Percentiles rank a stretch among this genome's conserved stretches.
These are phyloP conservation scores for Talaromyces borbonicus DNA, from an alignment of 495 filamentous ascomycete species.

Conservation along the genomic window DNA sequence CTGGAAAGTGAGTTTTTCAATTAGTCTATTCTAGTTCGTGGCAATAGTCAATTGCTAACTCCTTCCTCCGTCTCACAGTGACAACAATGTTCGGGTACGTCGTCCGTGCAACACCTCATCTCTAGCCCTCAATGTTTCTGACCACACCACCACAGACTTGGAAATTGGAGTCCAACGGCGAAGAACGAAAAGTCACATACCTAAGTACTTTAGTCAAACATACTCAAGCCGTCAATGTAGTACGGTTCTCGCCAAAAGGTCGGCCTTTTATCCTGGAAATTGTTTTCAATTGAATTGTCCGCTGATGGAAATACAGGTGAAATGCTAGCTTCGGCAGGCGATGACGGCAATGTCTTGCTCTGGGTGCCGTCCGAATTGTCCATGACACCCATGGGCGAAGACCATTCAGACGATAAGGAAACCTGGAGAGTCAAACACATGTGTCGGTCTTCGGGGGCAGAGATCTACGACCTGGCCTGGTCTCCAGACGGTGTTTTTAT, in stretches of 20 bases:
- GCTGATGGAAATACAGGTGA: slow-evolving; percentile 53
- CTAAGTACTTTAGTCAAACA: slow-evolving; percentile 86
- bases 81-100: slow-evolving; percentile 91
- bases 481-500: slow-evolving; percentile 93
- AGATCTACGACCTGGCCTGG: slow-evolving; percentile 98
- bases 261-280: not conserved
- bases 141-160: slow-evolving; percentile 56
- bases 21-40: slow-evolving; percentile 7
- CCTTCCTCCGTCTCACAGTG: slow-evolving; percentile 42
- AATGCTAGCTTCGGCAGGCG: slow-evolving; percentile 85
- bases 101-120: slow-evolving; percentile 11
- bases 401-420: slow-evolving; percentile 86
- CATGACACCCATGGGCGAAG: slow-evolving; percentile 63
- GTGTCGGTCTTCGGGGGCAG: slow-evolving; percentile 83
- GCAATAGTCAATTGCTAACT: slow-evolving; percentile 1
- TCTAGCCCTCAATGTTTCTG: slow-evolving; percentile 17
- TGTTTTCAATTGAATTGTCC: slow-evolving; percentile 1
- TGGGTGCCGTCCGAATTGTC: slow-evolving; percentile 85
- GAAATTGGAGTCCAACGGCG: slow-evolving; percentile 79
- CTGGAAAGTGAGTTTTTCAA: slow-evolving; percentile 48
- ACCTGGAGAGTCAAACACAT: slow-evolving; percentile 95
- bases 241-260: slow-evolving; percentile 91
- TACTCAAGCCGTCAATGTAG: slow-evolving; percentile 96
- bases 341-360: slow-evolving; percentile 91
- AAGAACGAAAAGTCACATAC: slow-evolving; percentile 80